A percentile compares a stretch with the other conserved stretches of the same genome.
These are phyloP conservation scores for Colletotrichum sublineola DNA, from an alignment of 2,329 filamentous ascomycete species.

Conservation along the genomic window DNA sequence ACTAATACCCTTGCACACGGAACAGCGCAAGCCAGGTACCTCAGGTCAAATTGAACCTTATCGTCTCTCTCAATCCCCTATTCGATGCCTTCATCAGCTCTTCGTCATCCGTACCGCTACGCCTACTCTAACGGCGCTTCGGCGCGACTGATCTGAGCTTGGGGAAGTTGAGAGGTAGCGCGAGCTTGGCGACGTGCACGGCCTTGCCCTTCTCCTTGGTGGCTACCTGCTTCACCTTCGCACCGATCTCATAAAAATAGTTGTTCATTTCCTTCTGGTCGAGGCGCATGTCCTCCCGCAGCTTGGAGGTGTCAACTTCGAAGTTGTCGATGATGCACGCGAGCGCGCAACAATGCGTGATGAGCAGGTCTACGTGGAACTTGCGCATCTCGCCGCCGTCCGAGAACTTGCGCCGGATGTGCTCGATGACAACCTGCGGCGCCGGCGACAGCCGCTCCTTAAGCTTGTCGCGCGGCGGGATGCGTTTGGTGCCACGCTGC, in stretches of 20 bases:
- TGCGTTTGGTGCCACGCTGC: conserved; percentile 60
- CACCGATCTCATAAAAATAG: conserved; percentile 84
- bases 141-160: conserved; percentile 61
- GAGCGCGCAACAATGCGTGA: conserved; percentile 80
- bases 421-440: conserved; percentile 73
- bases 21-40: neutral
- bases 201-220: conserved; percentile 71
- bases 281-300: conserved; percentile 79
- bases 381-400: conserved; percentile 75
- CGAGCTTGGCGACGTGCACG: conserved; percentile 75
- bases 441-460: conserved; percentile 68
- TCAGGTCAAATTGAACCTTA: neutral
- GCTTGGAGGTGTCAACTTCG: conserved; percentile 76
- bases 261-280: conserved; percentile 78
- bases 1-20: neutral
- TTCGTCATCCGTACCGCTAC: conserved; percentile 6
- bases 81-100: conserved; percentile 7
- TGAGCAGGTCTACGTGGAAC: conserved; percentile 78
- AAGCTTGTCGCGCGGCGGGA: conserved; percentile 75
- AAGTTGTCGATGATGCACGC: conserved; percentile 80
- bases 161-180: conserved; percentile 86
- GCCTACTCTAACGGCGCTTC: conserved; percentile 40
- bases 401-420: conserved; percentile 78
- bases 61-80: neutral
- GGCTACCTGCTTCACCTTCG: conserved; percentile 71